These are phyloP conservation scores for Hypsizygus marmoreus DNA, from an alignment of 768 basidiomycete species.

Conservation along the genomic window DNA sequence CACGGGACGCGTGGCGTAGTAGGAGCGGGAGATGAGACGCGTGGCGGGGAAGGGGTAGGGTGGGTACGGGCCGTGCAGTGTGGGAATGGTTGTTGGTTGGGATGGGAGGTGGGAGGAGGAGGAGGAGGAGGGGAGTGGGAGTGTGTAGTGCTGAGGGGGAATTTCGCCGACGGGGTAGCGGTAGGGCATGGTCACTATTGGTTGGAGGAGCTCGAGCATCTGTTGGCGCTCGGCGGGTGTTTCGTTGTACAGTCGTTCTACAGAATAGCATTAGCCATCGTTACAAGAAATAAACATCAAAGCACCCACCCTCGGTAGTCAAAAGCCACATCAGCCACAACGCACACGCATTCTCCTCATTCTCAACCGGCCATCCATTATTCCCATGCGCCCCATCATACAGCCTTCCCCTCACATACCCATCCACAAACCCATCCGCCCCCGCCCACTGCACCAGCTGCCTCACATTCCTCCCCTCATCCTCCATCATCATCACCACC, in stretches of 20 bases:
- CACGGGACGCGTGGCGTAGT: slow-evolving; percentile 28
- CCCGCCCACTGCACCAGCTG: slow-evolving; percentile 47
- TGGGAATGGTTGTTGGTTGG: slow-evolving; percentile 26
- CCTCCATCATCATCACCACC: slow-evolving; percentile 40
- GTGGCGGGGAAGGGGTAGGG: slow-evolving; percentile 38
- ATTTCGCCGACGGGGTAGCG: slow-evolving; percentile 59
- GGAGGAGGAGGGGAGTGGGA: slow-evolving; percentile 53
- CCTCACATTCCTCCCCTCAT: slow-evolving; percentile 54
- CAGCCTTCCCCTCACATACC: slow-evolving; percentile 40
- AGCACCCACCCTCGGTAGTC: slow-evolving; percentile 38
- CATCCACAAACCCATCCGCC: slow-evolving; percentile 41
- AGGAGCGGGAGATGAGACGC: slow-evolving; percentile 27
- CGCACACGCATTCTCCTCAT: slow-evolving; percentile 43
- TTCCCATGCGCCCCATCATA: slow-evolving; percentile 30
- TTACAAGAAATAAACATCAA: background rate
- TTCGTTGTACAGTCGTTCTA: slow-evolving; percentile 32
- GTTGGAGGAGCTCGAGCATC: slow-evolving; percentile 36
- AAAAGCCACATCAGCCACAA: slow-evolving; percentile 60
- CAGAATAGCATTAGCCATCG: slow-evolving; percentile 3
- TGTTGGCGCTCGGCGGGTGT: slow-evolving; percentile 24
- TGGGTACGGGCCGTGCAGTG: slow-evolving; percentile 49
- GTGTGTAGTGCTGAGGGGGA: slow-evolving; percentile 60
- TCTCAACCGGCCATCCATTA: slow-evolving; percentile 55
- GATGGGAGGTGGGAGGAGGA: slow-evolving; percentile 13
- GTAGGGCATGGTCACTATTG: slow-evolving; percentile 49